phyloP scores from a whole-genome alignment of 768 basidiomycete species.

The Neoboletus brunneissimus region DNA sequence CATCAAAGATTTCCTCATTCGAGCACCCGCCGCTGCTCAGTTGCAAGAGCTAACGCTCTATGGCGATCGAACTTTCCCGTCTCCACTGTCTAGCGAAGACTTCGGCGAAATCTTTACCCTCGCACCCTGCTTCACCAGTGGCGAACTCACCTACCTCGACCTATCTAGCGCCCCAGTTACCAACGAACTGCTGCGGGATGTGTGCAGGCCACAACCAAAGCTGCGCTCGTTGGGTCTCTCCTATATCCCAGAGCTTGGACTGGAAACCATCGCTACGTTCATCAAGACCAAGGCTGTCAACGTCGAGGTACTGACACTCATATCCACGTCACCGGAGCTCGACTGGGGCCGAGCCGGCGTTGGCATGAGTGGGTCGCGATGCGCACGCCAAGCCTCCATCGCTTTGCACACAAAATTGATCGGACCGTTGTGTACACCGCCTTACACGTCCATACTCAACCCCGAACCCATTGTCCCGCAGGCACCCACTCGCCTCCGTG shows the following conservation, averaged over 20 bases:
- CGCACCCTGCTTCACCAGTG: slow-evolving; percentile 78
- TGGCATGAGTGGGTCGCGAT: slow-evolving; percentile 29
- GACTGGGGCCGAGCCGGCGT: slow-evolving; percentile 47
- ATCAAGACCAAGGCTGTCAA: slow-evolving; percentile 62
- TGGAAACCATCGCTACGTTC: slow-evolving; percentile 67
- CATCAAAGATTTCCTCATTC: slow-evolving; percentile 68
- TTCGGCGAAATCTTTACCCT: slow-evolving; percentile 60
- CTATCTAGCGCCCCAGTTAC: slow-evolving; percentile 81
- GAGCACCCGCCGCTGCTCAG: slow-evolving; percentile 58
- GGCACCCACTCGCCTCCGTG: slow-evolving; percentile 71
- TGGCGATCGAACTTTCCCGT: slow-evolving; percentile 81
- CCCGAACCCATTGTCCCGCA: slow-evolving; percentile 29
- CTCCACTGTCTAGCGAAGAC: slow-evolving; percentile 65
- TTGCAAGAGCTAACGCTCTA: slow-evolving; percentile 84
- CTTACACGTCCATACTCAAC: slow-evolving; percentile 61
- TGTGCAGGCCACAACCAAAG: slow-evolving; percentile 61
- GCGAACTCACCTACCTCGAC: slow-evolving; percentile 82
- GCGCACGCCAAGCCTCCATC: slow-evolving; percentile 67
- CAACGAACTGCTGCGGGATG: slow-evolving; percentile 44
- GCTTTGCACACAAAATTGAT: slow-evolving; percentile 76
- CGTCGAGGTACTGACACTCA: slow-evolving; percentile 83
- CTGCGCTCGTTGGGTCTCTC: slow-evolving; percentile 90
- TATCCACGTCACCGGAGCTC: slow-evolving; percentile 74
- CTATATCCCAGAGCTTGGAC: slow-evolving; percentile 69
- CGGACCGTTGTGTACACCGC: slow-evolving; percentile 74